Evolutionary conservation across 176 grass and related monocot species (phyloP), one percentile per base, ranked within the genome.

Genomic region (Triticum turgidum): DNA sequence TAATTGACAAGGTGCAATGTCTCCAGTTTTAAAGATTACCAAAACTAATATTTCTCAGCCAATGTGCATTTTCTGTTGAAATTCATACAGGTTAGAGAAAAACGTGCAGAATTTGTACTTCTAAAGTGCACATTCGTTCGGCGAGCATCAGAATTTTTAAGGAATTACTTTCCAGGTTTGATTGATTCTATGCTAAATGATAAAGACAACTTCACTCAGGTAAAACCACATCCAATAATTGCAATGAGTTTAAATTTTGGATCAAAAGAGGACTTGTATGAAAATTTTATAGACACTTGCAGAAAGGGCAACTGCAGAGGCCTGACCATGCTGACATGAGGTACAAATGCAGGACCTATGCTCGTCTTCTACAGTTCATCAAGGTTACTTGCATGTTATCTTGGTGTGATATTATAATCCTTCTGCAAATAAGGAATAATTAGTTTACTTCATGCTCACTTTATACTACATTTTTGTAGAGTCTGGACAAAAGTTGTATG

Each of bases 31-130:
- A 0, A 58, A 20, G 34, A 27, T 38, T 75, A 22, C 38, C 5
- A 21, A 38, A n/a, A 22, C 61, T 21, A 63, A 56, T 35, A 69
- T 21, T 37, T 61, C 11, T 76, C 14, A 84, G 34, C 41, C 24
- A 84, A 70, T 33, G 41, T 51, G 12, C 52, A 86, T 76, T 80
- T 88, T 35, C 12, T 79, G 35, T 25, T 85, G 29, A 65, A 87
- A 92, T 86, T 34, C 76, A 17, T 89, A 71, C 91, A 98, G 96
- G 88, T 94, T 59, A 96, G 93, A 80, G 96, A 98, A 89, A 98
- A 98, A 78, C 96, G 96, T 72, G 96, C 96, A 62, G 96, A 98
- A 92, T 95, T 94, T 91, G 89, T 98, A 64, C 86, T 98, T 34
- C 84, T 98, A 29, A 98, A 95, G 71, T 98, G 93, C 78, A 98